Evolutionary conservation across 2,329 filamentous ascomycete genomes (phyloP).

Genomic region (Penicillium janthinellum): DNA sequence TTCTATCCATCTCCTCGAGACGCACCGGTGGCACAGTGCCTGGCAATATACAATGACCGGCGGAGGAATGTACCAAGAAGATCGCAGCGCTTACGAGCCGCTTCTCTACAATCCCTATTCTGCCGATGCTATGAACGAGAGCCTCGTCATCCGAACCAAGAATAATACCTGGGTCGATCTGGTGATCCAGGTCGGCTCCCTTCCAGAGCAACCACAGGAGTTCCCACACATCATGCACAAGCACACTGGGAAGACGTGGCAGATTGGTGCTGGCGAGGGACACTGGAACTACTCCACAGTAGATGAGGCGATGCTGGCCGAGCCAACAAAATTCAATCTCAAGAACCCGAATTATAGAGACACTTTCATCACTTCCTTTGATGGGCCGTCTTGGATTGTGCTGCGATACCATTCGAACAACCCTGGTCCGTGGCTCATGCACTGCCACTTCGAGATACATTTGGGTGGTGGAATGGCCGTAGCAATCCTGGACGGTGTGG

Average conservation of each 20-base stretch:
- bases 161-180: conserved; percentile 59
- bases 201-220: conserved; percentile 43
- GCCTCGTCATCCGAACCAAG: conserved; percentile 51
- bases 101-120: conserved; percentile 10
- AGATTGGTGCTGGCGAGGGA: conserved; percentile 56
- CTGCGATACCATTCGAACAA: conserved; percentile 52
- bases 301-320: conserved; percentile 51
- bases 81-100: conserved; percentile 15
- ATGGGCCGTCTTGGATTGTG: conserved; percentile 45
- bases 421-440: conserved; percentile 52
- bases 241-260: conserved; percentile 62
- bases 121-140: conserved; percentile 8
- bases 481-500: conserved; percentile 51
- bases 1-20: conserved; percentile 13
- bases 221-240: conserved; percentile 65
- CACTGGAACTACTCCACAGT: conserved; percentile 50
- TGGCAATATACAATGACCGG: conserved; percentile 14
- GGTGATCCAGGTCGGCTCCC: conserved; percentile 36
- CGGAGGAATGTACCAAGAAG: conserved; percentile 17
- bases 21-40: not conserved
- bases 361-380: conserved; percentile 45
- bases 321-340: conserved; percentile 55
- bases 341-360: conserved; percentile 58
- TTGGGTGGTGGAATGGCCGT: conserved; percentile 52
- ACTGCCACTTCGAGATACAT: conserved; percentile 56